phyloP scores from a whole-genome alignment of 169 alveolate genomes.

The Eimeria praecox region DNA sequence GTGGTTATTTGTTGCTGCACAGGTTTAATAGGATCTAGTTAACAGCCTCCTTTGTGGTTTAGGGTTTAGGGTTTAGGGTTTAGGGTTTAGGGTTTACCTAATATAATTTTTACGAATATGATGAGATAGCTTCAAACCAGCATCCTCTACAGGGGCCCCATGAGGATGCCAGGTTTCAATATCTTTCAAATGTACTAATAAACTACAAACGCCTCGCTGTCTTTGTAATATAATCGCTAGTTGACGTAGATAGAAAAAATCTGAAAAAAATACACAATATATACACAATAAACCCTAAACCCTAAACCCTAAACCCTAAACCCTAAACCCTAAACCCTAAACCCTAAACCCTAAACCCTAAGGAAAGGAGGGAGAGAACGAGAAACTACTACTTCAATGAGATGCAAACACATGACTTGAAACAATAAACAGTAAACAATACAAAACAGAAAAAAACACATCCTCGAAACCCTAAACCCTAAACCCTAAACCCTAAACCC shows the following conservation, averaged over 20 bases:
- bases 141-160: slow-evolving; percentile 80
- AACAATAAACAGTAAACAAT: neutral
- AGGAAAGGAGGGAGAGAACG: too few relatives aligned
- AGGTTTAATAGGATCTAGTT: too few relatives aligned
- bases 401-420: too few relatives aligned
- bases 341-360: slow-evolving; percentile 20
- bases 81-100: slow-evolving; percentile 57
- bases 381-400: too few relatives aligned
- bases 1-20: too few relatives aligned
- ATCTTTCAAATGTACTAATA: slow-evolving; percentile 6
- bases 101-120: slow-evolving; percentile 72
- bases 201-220: neutral
- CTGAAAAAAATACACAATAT: too few relatives aligned
- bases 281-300: slow-evolving; percentile 14
- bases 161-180: slow-evolving; percentile 71
- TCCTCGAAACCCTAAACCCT: neutral
- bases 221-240: slow-evolving; percentile 27
- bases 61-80: slow-evolving; percentile 25
- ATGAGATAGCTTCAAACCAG: slow-evolving; percentile 75
- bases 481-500: slow-evolving; percentile 62
- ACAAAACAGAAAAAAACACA: neutral
- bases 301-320: slow-evolving; percentile 58
- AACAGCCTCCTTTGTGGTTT: neutral
- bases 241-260: slow-evolving; percentile 69
- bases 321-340: slow-evolving; percentile 10